Base-by-base conservation (phyloP, 148 eudicot genomes). In the Amaranthus hypochondriacus region DNA sequence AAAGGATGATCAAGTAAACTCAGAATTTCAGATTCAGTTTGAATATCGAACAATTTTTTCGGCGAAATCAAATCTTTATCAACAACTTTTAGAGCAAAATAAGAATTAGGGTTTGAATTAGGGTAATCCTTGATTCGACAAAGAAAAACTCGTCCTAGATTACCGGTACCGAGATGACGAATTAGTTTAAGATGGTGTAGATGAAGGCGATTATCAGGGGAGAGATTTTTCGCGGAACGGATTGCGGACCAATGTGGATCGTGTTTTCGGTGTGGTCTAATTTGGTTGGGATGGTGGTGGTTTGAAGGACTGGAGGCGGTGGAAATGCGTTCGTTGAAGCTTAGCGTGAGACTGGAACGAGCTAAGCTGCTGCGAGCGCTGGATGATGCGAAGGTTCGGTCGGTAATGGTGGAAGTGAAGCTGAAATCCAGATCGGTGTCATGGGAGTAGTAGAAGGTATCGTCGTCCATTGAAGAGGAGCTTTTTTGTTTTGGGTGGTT, bases 141-240 rank as follows among this genome's bases (percentile, higher is more conserved):
- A 54, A 84, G 84, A 81, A 89, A 92, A 77, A 92, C 94, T 0
- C 89, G 84, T 66, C 97, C 97, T 73, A 92, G 95, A 72, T 92
- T 82, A 0, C 97, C 97, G 4, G 92, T 62, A 55, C 97, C 97
- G 48, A 92, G 84, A 66, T 75, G 87, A 78, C 95, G 86, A 66
- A 86, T 68, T 68, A 89, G 92, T 64, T 92, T 86, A 44, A 89
- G 89, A 75, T 92, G 89, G 78, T 88, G 84, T 81, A 92, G 95
- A 78, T 89, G 92, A 76, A 89, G 85, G 13, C 76, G 52, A 59
- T 86, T 84, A 78, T 85, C 88, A 12, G 85, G 77, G 68, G 97
- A 86, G 59, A 89, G 75, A 42, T 80, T 85, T 12, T 87, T 72
- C 56, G 89, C 97, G 44, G 97, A 76, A 0, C 57, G 71, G 59